phyloP scores from a whole-genome alignment of 1,139 yeast species.

The Yamadazyma dendronema region DNA sequence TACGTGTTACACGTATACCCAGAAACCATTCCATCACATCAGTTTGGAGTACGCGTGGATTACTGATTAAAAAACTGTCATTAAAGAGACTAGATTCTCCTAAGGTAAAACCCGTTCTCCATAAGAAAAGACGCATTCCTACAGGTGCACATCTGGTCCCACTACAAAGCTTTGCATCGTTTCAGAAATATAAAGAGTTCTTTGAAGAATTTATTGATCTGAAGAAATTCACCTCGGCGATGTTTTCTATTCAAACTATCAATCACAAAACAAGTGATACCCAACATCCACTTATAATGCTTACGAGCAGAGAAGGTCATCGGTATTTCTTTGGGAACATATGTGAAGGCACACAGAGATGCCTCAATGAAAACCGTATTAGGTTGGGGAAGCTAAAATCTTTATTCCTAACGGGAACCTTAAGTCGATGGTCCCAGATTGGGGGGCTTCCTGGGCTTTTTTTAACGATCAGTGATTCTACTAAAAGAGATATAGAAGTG shows the following conservation, averaged over 20 bases:
- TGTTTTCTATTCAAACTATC: constrained; percentile 43
- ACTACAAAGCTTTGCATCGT: constrained; percentile 11
- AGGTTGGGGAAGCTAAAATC: constrained; percentile 57
- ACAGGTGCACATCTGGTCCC: constrained; percentile 17
- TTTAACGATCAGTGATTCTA: constrained; percentile 81
- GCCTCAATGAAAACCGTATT: constrained; percentile 53
- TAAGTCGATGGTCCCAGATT: constrained; percentile 64
- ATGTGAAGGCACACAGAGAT: constrained; percentile 85
- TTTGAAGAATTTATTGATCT: constrained; percentile 17
- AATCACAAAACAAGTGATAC: constrained; percentile 63
- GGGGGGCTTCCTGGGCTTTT: constrained; percentile 92
- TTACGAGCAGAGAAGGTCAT: constrained; percentile 51
- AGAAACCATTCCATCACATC: not conserved
- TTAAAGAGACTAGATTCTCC: too few species aligned
- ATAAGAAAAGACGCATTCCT: too few species aligned
- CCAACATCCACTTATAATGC: constrained; percentile 55
- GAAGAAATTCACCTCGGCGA: constrained; percentile 17
- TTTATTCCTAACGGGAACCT: constrained; percentile 71
- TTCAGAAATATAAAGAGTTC: constrained; percentile 6
- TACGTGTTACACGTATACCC: not conserved
- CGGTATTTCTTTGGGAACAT: constrained; percentile 75
- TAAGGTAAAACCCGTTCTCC: too few species aligned
- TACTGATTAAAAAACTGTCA: not conserved
- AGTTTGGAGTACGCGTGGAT: not conserved
- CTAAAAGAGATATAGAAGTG: constrained; percentile 47